Conservation (phyloP, 73 alveolate genomes). For the Paramecium caudatum region DNA sequence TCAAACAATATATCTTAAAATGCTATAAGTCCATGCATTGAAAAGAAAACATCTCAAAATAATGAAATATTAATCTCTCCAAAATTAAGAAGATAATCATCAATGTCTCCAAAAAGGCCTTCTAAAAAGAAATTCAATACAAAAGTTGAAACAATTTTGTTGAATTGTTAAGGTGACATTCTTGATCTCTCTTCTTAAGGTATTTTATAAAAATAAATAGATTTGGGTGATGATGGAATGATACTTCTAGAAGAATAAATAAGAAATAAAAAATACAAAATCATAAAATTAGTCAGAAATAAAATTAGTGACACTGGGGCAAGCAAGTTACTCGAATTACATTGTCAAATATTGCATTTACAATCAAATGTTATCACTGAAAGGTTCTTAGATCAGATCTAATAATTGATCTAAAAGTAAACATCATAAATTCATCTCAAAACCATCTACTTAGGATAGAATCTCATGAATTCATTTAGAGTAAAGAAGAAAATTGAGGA, state of each 20-base stretch:
- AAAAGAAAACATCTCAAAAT: background rate
- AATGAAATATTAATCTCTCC: slow-evolving; percentile 24
- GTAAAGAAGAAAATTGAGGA: slow-evolving; percentile 65
- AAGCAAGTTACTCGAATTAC: slow-evolving; percentile 1
- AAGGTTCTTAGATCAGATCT: slow-evolving; percentile 25
- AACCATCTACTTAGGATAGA: slow-evolving; percentile 21
- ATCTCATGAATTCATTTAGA: slow-evolving; percentile 59
- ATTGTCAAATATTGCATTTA: slow-evolving; percentile 32
- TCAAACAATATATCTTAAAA: slow-evolving; percentile 8
- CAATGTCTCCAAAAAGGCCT: slow-evolving; percentile 71
- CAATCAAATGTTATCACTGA: slow-evolving; percentile 64
- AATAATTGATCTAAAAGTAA: background rate
- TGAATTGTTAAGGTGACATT: slow-evolving; percentile 3
- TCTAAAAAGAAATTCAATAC: slow-evolving; percentile 30
- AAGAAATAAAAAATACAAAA: slow-evolving; percentile 9
- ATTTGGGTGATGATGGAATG: slow-evolving; percentile 64
- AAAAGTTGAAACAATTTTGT: background rate
- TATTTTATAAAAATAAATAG: background rate
- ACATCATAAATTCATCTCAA: slow-evolving; percentile 17
- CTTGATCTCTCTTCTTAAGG: slow-evolving; percentile 32
- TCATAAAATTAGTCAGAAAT: slow-evolving; percentile 43
- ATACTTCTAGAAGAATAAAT: slow-evolving; percentile 5
- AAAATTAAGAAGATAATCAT: slow-evolving; percentile 46
- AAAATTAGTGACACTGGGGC: slow-evolving; percentile 69
- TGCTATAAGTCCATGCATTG: slow-evolving; percentile 1